Evolutionary conservation across 805 yeast species (phyloP).

Genomic region (Cyberlindnera lachancei): DNA sequence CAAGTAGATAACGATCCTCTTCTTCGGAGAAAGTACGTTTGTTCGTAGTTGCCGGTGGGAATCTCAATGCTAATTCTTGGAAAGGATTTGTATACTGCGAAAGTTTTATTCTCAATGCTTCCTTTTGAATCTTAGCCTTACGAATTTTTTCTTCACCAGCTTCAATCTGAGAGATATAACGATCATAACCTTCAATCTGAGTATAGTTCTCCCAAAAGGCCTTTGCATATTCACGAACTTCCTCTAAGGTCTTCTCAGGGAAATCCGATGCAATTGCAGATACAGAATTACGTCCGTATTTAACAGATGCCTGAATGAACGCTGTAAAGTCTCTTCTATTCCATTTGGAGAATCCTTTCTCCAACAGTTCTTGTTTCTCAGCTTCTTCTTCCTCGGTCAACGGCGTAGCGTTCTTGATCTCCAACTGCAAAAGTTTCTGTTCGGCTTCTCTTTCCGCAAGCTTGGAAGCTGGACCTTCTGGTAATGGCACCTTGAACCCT

Average conservation of each 20-base stretch:
- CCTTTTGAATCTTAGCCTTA: constrained; percentile 62
- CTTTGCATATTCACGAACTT: constrained; percentile 67
- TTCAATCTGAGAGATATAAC: constrained; percentile 73
- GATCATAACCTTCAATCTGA: constrained; percentile 84
- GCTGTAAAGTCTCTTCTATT: constrained; percentile 81
- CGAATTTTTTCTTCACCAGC: constrained; percentile 80
- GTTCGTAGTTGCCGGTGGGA: constrained; percentile 62
- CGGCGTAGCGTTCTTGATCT: constrained; percentile 70
- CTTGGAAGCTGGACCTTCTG: constrained; percentile 42
- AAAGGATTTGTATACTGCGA: constrained; percentile 68
- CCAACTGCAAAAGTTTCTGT: constrained; percentile 53
- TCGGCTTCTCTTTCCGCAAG: constrained; percentile 33
- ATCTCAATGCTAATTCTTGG: constrained; percentile 63
- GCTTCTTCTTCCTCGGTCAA: constrained; percentile 76
- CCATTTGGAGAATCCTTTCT: constrained; percentile 76
- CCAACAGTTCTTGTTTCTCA: constrained; percentile 48
- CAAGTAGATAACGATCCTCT: constrained; percentile 82
- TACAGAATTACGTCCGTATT: constrained; percentile 74
- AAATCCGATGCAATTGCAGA: constrained; percentile 69
- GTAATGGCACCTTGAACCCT: constrained; percentile 55
- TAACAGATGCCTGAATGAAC: constrained; percentile 65
- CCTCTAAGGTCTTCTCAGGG: constrained; percentile 68
- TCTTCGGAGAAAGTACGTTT: constrained; percentile 74
- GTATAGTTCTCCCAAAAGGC: constrained; percentile 76
- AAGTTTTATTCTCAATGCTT: constrained; percentile 69